Base-by-base conservation (phyloP, 2,329 filamentous ascomycete species). In the Talaromyces amestolkiae region DNA sequence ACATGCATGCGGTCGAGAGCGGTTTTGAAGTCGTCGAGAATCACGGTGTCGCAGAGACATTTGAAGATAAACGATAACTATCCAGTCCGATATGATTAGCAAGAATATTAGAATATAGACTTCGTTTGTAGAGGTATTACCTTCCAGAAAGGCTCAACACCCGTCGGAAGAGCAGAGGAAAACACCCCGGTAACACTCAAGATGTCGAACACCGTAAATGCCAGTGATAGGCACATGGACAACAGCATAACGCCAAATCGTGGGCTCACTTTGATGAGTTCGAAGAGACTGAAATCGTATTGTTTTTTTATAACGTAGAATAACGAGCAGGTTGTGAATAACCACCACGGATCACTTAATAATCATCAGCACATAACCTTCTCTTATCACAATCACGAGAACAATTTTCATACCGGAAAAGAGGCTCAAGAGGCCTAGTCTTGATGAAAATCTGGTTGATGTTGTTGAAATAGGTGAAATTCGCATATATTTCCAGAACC, bases 1-100 rank as follows among this genome's bases (percentile, higher is more conserved):
- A 68, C 64, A 27, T 75, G 73, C 41, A 78, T 67, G 22, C 69
- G 71, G 66, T 84, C 82, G 5, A 84, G 73, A 0, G 81, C 81
- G 3, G 86, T 88, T 71, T 89, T 89, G 82, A 90, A 90, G 70
- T 90, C 87, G 70, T 90, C 87, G 11, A 90, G 82, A 61, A 90
- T 83, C 61, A 90, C 86, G 0, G 84, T 86, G 71, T 75, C 61
- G 27, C 61, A 63, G 27, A 63, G 61, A 13, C 61, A 63, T 45
- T 89, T 89, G 80, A 88, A 89, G 24, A 89, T 83, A 54, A 88
- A 86, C 0, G 84, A 82, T 11, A 88, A 72, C 76, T 59, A 31
- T 8, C 22, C 9, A n/a, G 6, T 24, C 19, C 19, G 11, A 11
- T 22, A 10, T 47, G 3, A 22, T 47, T 19, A 47, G 45, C n/a